Percentiles rank a stretch among this genome's conserved stretches.
These are phyloP conservation scores for Colletotrichum chrysophilum DNA, from an alignment of 2,329 filamentous ascomycete species.

Conservation along the genomic window DNA sequence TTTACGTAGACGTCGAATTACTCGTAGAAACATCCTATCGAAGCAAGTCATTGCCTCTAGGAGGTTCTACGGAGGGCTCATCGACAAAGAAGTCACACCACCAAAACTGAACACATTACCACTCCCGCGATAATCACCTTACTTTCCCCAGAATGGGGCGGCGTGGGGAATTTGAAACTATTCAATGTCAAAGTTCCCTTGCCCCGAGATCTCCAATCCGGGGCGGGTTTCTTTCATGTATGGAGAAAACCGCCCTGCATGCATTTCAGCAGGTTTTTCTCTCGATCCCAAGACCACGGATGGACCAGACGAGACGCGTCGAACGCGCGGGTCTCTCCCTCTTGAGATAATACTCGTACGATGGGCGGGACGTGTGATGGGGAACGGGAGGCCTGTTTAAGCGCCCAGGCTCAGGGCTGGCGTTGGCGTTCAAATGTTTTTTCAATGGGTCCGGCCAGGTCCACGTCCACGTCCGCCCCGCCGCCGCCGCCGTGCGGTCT, in stretches of 20 bases:
- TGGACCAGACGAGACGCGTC: neutral
- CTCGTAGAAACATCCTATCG: neutral
- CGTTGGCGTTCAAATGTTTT: neutral
- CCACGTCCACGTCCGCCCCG: neutral
- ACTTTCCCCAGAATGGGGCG: neutral
- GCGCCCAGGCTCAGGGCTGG: neutral
- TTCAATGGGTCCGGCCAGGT: neutral
- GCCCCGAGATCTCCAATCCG: neutral
- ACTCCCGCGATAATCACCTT: neutral
- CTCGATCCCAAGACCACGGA: neutral
- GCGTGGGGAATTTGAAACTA: neutral
- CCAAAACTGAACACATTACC: neutral
- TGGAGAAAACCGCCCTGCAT: neutral
- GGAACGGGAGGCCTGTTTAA: neutral
- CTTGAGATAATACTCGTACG: slow-evolving; percentile 3
- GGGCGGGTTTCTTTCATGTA: neutral
- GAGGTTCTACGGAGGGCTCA: neutral
- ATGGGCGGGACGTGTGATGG: neutral
- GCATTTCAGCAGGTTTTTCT: neutral
- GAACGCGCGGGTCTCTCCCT: neutral
- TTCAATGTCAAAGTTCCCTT: neutral
- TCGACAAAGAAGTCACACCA: neutral
- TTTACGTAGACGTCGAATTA: neutral
- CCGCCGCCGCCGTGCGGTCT: neutral
- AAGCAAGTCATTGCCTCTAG: neutral